Evolutionary conservation across 2,329 filamentous ascomycete species (phyloP), one percentile per base, ranked within the genome.

Genomic region (Nemania sp.): DNA sequence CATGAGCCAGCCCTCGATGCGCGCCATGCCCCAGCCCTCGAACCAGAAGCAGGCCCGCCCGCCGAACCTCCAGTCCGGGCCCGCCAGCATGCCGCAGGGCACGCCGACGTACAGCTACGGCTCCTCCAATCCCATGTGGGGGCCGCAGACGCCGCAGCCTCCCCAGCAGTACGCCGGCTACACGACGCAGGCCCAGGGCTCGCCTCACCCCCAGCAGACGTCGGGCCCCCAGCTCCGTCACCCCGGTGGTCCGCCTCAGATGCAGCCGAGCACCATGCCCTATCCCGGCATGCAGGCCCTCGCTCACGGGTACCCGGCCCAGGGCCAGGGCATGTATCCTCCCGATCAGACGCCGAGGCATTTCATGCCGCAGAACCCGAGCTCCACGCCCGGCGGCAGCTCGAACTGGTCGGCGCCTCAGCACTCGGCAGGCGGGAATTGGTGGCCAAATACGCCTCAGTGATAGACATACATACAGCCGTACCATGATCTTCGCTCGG

Each of bases 1-100:
- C 40, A 86, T 92, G 72, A 84, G 84, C 32, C 90, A 91, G 72
- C 88, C 91, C 21, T 87, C 81, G 21, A 87, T 92, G 74, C 86
- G 90, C 76, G 83, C 84, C 72, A 87, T 89, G 78, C 84, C 85
- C 65, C 85, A 87, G 77, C 80, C 72, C 77, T 86, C 74, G 67
- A 76, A 74, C 76, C 84, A 89, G 71, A 85, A 90, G 75, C 87
- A 88, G 69, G 83, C 84, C 66, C 83, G 88, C 68, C 85, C 89
- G 65, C 87, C 89, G 45, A 85, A 83, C 60, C 77, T 85, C 54
- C 76, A 83, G 52, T 77, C 85, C 73, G 82, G 81, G 54, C 79
- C 82, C 6, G 79, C 78, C 51, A 80, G 73, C 67, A 78, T 87
- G 73, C 79, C 74, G 68, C 87, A 80, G 71, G 77, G 78, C 55